Conservation (phyloP, 352 stramenopile genomes). For the Phytophthora ramorum region DNA sequence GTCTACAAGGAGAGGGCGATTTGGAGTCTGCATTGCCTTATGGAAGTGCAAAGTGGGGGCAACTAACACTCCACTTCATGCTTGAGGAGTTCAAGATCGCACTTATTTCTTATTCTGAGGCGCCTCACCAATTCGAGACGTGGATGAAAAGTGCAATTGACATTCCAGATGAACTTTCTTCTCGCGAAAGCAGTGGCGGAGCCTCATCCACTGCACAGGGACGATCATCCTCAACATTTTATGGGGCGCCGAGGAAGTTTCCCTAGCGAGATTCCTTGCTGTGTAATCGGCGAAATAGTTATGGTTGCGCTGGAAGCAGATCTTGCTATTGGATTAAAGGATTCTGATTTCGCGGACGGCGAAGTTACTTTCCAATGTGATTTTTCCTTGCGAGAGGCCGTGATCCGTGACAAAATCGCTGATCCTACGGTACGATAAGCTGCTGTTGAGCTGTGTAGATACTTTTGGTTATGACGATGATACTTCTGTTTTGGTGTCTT, state of each 20-base stretch:
- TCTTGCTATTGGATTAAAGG: constrained; percentile 21
- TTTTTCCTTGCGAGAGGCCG: constrained; percentile 49
- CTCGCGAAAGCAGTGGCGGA: constrained; percentile 40
- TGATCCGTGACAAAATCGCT: constrained; percentile 56
- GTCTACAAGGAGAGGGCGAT: constrained; percentile 6
- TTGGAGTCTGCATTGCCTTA: background rate
- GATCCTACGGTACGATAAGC: constrained; percentile 45
- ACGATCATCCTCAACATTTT: constrained; percentile 37
- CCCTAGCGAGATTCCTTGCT: constrained; percentile 39
- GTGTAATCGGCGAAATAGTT: constrained; percentile 47
- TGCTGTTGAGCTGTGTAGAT: constrained; percentile 1
- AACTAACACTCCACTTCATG: constrained; percentile 34
- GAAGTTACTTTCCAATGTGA: constrained; percentile 40
- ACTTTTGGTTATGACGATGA: constrained; percentile 6
- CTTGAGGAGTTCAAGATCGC: constrained; percentile 62
- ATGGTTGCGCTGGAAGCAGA: constrained; percentile 35
- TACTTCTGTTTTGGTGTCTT: constrained; percentile 18
- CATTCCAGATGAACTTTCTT: constrained; percentile 43
- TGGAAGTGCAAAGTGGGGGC: constrained; percentile 19
- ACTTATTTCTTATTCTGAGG: constrained; percentile 52
- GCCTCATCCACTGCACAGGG: constrained; percentile 30
- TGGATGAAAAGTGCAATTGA: constrained; percentile 60
- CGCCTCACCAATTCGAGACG: constrained; percentile 52
- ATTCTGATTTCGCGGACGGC: constrained; percentile 1
- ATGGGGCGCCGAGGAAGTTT: constrained; percentile 40